Base-by-base conservation (phyloP, 2,329 filamentous ascomycete genomes). In the Sordariomycetes sp. region DNA sequence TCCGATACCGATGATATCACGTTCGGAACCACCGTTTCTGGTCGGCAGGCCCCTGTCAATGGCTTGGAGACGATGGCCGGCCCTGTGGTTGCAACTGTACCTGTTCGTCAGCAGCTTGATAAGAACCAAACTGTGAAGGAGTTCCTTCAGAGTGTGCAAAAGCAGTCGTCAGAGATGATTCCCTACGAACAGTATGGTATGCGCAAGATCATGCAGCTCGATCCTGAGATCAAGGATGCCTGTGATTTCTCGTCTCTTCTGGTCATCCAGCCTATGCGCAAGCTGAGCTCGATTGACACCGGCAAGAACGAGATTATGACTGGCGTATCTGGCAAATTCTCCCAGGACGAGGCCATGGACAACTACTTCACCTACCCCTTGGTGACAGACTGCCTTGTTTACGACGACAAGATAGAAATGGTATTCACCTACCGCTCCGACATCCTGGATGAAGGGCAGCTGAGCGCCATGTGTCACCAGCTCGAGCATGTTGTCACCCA, bases 281-380 rank as follows among this genome's bases (percentile, higher is more conserved):
- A 25, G 23, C 11, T 25, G 23, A 25, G 14, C 23, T 25, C 23
- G 14, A 25, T 25, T 10, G 25, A 28, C 25, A n/a, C 8, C 25
- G 25, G 25, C 25, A n/a, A 28, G 8, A 9, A 28, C 25, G 25
- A 28, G n/a, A 28, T 11, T 8, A 28, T 28, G n/a, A 8, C 8
- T n/a, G 30, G 30, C 18, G 18, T 21, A 17, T 11, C 15, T 16
- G 29, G 18, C 38, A 38, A 54, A 3, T 50, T 65, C 34, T 61
- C 66, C 30, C 46, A 54, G 27, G 32, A 32, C 8, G 21, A 38
- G 39, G 61, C 59, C 1, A 47, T 61, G 21, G 28, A 32, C 4
- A 21, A 21, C 8, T 36, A 36, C 29, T 36, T 36, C 19, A 36
- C 8, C 21, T 32, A 32, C 8, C 34, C 34, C n/a, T 21, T 36